Base-by-base conservation (phyloP, 169 alveolate genomes). In the Cryptosporidium meleagridis region DNA sequence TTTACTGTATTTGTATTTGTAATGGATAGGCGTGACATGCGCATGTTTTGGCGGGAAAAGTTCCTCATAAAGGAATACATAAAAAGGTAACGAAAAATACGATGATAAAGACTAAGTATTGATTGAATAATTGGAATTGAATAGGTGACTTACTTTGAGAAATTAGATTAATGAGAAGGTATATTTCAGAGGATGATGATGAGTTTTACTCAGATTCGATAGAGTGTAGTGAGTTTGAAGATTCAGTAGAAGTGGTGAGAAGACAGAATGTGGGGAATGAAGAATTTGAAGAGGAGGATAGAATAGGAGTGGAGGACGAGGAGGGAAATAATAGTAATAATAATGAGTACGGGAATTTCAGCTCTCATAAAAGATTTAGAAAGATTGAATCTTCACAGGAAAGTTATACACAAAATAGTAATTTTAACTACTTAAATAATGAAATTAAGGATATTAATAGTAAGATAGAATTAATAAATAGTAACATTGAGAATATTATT, bases 311-410 rank as follows among this genome's bases (percentile, higher is more conserved):
- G 41, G 69, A 37, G 9, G 44, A 37, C 0, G 44, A 37, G 44
- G 44, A 37, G 44, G 44, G 2, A 31, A 31, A 37, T 37, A 37
- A 37, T 37, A 37, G 9, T 37, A 37, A 45, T 9, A n/a, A 21
- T 33, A 10, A 51, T 29, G 85, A 71, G 51, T n/a, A 45, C 18
- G 85, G 10, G 61, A 52, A 51, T 35, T 10, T 44, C 4, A 71
- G 16, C 12, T 71, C 85, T 3, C 35, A 71, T 35, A 71, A 71
- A 16, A 71, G 85, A 48, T 29, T 71, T 35, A 71, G 51, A 26
- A 71, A 51, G 48, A 33, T 44, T 51, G 85, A 71, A 26, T 71
- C 85, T 21, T 71, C 85, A 31, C 85, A 71, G 31, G 85, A 71
- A 26, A 71, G 69, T 59, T 71, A 10, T 44, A 71, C 85, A n/a